Base-by-base conservation (phyloP, 768 basidiomycete species). In the Amanita polypyramis region DNA sequence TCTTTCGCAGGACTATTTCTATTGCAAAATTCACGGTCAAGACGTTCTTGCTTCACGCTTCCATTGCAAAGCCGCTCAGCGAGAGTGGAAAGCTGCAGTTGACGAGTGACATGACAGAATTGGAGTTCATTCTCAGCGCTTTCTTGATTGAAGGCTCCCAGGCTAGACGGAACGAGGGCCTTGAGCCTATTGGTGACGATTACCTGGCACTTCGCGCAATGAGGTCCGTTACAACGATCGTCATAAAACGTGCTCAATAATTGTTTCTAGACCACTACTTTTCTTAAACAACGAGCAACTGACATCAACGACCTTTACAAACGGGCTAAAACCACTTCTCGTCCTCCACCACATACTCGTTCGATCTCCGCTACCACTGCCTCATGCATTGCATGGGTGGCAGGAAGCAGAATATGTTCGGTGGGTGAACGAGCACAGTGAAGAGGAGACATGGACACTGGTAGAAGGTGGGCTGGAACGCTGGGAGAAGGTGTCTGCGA, bases 381-480 rank as follows among this genome's bases (percentile, higher is more conserved):
- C 96, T 8, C 91, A 99, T 61, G 74, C 77, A 42, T 63, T 92
- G 47, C 92, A 97, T 58, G 85, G 86, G 0, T 98, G 96, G 95
- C 85, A 88, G 49, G 92, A 97, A 60, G 76, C 85, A 3, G 96
- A 98, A 68, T 99, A 99, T 62, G 88, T 96, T 42, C 79, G 89
- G 37, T 99, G 94, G 93, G 74, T 98, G 10, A 85, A 90, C 51
- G 94, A 96, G 60, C 96, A 97, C 58, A 70, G 79, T 2, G 79
- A 83, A 51, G 75, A 73, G 51, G 95, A 97, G 60, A 77, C 85
- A 6, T 78, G 80, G 76, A 77, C 77, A 11, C 72, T 98, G 38
- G 67, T 99, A 9, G 87, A 93, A 45, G 75, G 83, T 12, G 85
- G 86, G 0, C 65, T 97, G 14, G 59, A 74, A 3, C 81, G 82